Percentiles rank a stretch among this genome's conserved stretches.
Conservation (phyloP, 345 rosid genomes). For the Laguncularia racemosa region DNA sequence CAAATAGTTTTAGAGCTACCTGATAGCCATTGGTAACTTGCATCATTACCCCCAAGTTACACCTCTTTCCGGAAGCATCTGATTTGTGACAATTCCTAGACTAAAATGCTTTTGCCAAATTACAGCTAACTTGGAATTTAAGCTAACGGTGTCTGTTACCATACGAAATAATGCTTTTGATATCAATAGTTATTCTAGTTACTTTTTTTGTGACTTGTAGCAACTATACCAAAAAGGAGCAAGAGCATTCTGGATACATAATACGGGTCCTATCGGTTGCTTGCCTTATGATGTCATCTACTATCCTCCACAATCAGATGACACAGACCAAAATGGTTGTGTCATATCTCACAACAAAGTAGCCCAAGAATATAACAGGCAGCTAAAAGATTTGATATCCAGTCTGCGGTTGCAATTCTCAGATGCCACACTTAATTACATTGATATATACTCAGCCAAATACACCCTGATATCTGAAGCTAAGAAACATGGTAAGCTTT, state of each 20-base stretch:
- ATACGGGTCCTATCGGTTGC: slow-evolving; percentile 16
- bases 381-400: background rate
- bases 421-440: background rate
- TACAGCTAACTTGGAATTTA: too few relatives aligned
- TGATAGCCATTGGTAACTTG: too few relatives aligned
- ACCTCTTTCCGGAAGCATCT: too few relatives aligned
- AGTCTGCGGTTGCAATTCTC: background rate
- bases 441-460: background rate
- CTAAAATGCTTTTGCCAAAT: too few relatives aligned
- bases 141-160: background rate
- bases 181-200: background rate
- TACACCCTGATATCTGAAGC: slow-evolving; percentile 2
- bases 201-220: slow-evolving; percentile 2
- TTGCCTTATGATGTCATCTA: slow-evolving; percentile 5
- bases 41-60: too few relatives aligned
- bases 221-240: slow-evolving; percentile 36
- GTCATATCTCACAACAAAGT: background rate
- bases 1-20: too few relatives aligned
- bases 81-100: too few relatives aligned
- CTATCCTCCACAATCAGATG: background rate
- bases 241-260: slow-evolving; percentile 35
- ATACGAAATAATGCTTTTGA: background rate
- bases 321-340: slow-evolving; percentile 1
- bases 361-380: background rate
- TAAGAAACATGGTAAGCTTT: slow-evolving; percentile 2